Percentiles rank a stretch among this genome's conserved stretches.
phyloP scores from a whole-genome alignment of 2,329 filamentous ascomycete species.

The Ophiostoma pallidulum region DNA sequence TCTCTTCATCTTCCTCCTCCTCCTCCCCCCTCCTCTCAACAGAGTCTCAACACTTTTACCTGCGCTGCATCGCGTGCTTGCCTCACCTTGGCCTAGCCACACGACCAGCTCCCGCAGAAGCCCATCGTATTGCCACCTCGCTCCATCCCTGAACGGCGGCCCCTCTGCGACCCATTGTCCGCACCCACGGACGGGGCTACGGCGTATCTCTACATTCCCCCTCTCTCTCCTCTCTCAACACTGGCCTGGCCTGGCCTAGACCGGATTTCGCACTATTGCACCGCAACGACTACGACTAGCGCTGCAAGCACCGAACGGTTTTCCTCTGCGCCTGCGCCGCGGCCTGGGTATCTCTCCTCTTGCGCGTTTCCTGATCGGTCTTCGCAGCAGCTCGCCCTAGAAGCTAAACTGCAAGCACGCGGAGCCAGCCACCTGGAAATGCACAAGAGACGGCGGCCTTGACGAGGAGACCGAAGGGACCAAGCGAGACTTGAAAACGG shows the following conservation, averaged over 20 bases:
- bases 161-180: too few species aligned
- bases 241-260: conserved; percentile 5
- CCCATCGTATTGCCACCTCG: too few species aligned
- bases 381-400: conserved; percentile 3
- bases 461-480: not conserved
- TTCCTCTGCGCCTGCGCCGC: conserved; percentile 2
- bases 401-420: not conserved
- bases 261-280: conserved; percentile 1
- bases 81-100: too few species aligned
- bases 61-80: too few species aligned
- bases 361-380: conserved; percentile 15
- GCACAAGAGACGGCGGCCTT: not conserved
- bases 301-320: conserved; percentile 3
- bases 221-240: not conserved
- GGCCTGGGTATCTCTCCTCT: conserved; percentile 6
- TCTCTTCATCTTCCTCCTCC: too few species aligned
- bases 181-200: too few species aligned
- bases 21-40: too few species aligned
- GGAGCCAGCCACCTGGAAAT: conserved; percentile 1
- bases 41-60: too few species aligned
- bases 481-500: not conserved
- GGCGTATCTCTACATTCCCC: too few species aligned
- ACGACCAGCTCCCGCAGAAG: too few species aligned
- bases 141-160: too few species aligned
- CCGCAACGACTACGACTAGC: conserved; percentile 8